These are phyloP conservation scores for Penicillium canariense DNA, from an alignment of 495 filamentous ascomycete genomes.

Conservation along the genomic window DNA sequence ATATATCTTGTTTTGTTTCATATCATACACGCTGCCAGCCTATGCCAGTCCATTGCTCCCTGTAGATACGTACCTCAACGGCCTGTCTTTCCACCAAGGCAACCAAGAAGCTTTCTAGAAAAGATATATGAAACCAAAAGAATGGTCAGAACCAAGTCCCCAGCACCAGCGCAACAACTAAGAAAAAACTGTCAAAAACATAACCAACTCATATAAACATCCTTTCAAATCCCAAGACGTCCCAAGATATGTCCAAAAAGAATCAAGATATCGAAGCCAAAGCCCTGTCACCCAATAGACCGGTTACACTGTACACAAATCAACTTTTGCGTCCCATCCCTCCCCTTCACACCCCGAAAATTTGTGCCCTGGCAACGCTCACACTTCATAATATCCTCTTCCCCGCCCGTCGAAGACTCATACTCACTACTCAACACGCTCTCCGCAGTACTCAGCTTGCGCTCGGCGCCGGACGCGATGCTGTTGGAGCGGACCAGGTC, in stretches of 20 bases:
- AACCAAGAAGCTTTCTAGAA: not conserved
- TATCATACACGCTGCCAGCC: not conserved
- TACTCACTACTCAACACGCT: conserved; percentile 50
- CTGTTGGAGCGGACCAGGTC: conserved; percentile 30
- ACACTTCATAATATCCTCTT: conserved; percentile 48
- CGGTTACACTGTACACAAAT: conserved; percentile 52
- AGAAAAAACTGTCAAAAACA: not conserved
- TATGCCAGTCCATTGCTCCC: not conserved
- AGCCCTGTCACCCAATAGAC: conserved; percentile 17
- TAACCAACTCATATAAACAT: not conserved
- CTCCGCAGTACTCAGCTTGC: conserved; percentile 30
- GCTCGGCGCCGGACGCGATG: conserved; percentile 21
- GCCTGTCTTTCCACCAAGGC: not conserved
- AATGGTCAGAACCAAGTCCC: not conserved
- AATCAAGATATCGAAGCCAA: not conserved
- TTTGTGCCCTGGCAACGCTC: conserved; percentile 48
- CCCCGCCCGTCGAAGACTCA: conserved; percentile 34
- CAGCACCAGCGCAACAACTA: not conserved
- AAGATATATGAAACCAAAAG: not conserved
- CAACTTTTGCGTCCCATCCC: conserved; percentile 47
- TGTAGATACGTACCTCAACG: no score
- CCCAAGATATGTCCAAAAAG: not conserved
- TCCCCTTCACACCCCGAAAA: conserved; percentile 50
- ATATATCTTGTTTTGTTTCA: no score
- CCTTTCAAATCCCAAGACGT: not conserved